Base-by-base conservation (phyloP, 768 basidiomycete species). In the Suillus alpinus region DNA sequence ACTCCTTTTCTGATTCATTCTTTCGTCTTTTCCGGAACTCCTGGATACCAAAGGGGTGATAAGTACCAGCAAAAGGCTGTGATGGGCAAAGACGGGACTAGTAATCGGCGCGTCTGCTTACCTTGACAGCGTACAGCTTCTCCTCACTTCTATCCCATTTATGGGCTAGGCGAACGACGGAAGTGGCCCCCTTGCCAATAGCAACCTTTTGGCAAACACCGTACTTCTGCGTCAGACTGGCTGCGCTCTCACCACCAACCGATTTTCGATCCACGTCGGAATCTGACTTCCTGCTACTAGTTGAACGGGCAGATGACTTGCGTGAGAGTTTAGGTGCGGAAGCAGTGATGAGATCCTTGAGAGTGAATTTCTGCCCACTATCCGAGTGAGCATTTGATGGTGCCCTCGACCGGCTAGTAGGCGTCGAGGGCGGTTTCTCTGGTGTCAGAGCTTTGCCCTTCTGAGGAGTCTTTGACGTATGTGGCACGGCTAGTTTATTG, bases 1-100 rank as follows among this genome's bases (percentile, higher is more conserved):
- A 99, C 79, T 99, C 96, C 75, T 97, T 97, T 77, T 99, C 96
- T 6, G 95, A 87, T 79, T 99, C 96, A 70, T 96, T 97, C 85
- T 95, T 96, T 67, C 96, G 86, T 64, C 96, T 86, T 75, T 97
- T 98, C 57, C 96, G 90, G 82, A 99, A 99, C 77, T 99, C 96
- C 94, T 96, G 63, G 23, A 63, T 49, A 47, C 34, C 58, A 31
- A 26, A n/a, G 56, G 13, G 12, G 56, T 7, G 41, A 51, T 9
- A 29, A 18, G 29, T 1, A 14, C n/a, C 32, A 40, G 18, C 34
- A 23, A 18, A 49, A 12, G 32, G 39, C 23, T 34, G 12, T 31
- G 26, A 53, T 43, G 12, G 37, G 39, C 23, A 32, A 29, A 2
- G 12, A 51, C 41, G 55, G 49, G 34, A 49, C 39, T n/a, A n/a